Conservation (phyloP, 2,329 filamentous ascomycete genomes). For the Alternaria ventricosa region DNA sequence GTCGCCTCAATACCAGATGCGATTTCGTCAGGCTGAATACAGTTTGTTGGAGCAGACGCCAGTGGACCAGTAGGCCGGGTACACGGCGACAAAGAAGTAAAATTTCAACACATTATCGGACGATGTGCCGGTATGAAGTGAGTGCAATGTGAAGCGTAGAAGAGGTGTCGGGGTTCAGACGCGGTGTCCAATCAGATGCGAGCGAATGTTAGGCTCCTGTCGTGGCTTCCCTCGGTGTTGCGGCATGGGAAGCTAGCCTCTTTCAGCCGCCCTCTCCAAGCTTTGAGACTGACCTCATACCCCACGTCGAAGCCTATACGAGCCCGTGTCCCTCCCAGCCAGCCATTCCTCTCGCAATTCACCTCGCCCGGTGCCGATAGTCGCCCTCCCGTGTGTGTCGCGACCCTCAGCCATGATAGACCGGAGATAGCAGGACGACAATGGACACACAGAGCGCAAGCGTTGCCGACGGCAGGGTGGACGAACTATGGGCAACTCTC, state of each 20-base stretch:
- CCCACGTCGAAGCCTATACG: constrained; percentile 33
- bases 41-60: not conserved
- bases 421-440: constrained; percentile 51
- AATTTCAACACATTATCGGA: not conserved
- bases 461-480: constrained; percentile 80
- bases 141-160: not conserved
- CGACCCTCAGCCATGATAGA: constrained; percentile 48
- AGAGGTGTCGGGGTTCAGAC: not conserved
- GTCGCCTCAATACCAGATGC: not conserved
- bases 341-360: constrained; percentile 31
- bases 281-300: constrained; percentile 39
- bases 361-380: constrained; percentile 26
- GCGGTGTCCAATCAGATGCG: constrained; percentile 23
- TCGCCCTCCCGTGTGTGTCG: constrained; percentile 27
- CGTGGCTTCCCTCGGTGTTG: constrained; percentile 23
- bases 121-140: not conserved
- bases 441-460: constrained; percentile 79
- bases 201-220: constrained; percentile 16
- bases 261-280: constrained; percentile 27
- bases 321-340: constrained; percentile 17
- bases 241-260: constrained; percentile 27
- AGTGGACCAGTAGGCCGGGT: not conserved
- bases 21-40: not conserved
- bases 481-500: constrained; percentile 82
- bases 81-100: not conserved